These are phyloP conservation scores for Pseudevernia furfuracea DNA, from an alignment of 495 filamentous ascomycete species.

Conservation along the genomic window DNA sequence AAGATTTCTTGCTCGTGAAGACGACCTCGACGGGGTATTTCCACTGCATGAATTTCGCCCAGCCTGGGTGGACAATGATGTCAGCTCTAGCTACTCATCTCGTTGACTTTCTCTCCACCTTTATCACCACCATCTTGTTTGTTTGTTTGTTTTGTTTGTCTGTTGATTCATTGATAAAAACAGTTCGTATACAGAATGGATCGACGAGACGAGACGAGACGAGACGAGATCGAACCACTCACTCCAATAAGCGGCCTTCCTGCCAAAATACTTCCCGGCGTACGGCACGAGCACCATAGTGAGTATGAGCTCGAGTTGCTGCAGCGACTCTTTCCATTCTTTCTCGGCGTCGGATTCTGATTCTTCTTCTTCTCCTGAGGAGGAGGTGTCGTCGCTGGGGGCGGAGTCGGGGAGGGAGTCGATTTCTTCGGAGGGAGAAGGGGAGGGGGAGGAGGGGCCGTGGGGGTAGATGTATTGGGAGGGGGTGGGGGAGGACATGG, in stretches of 20 bases:
- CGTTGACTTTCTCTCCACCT: neutral
- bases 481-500: conserved; percentile 19
- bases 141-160: too few species aligned
- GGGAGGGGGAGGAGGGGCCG: conserved; percentile 37
- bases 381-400: conserved; percentile 46
- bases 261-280: conserved; percentile 83
- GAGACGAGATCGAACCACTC: conserved; percentile 28
- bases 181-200: too few species aligned
- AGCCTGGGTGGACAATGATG: conserved; percentile 39
- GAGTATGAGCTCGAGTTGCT: conserved; percentile 85
- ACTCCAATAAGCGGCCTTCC: conserved; percentile 97
- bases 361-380: conserved; percentile 42
- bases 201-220: neutral
- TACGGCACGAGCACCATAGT: conserved; percentile 93
- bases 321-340: conserved; percentile 88
- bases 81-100: too few species aligned
- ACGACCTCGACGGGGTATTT: conserved; percentile 63
- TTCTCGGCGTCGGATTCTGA: conserved; percentile 76
- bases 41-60: conserved; percentile 70
- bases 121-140: neutral
- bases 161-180: too few species aligned
- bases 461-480: conserved; percentile 31
- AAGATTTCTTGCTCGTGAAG: conserved; percentile 47
- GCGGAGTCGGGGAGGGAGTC: conserved; percentile 43
- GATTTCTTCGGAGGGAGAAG: conserved; percentile 39